Evolutionary conservation across 257 asterid species (phyloP).

Genomic region (Fraxinus americana): DNA sequence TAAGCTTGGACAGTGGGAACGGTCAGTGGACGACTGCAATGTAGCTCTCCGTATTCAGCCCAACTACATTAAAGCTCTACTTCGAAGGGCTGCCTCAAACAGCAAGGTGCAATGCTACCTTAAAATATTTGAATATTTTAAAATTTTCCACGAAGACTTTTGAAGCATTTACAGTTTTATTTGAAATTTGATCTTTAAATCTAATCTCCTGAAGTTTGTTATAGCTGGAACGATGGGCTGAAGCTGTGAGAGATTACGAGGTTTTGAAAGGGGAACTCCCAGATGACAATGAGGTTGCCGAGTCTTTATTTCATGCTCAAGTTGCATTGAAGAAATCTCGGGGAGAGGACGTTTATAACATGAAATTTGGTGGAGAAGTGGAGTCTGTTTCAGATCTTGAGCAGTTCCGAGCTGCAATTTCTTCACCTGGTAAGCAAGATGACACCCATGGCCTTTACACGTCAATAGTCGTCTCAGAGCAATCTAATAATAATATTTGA

Average conservation of each 20-base stretch:
- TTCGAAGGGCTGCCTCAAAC: constrained; percentile 85
- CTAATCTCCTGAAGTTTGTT: constrained; percentile 15
- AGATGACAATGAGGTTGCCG: constrained; percentile 71
- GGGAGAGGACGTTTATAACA: constrained; percentile 75
- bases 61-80: constrained; percentile 77
- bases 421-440: constrained; percentile 61
- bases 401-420: constrained; percentile 77
- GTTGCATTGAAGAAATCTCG: constrained; percentile 69
- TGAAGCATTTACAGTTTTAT: neutral
- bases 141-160: neutral
- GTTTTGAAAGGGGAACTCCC: constrained; percentile 70
- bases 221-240: constrained; percentile 87
- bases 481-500: constrained; percentile 26
- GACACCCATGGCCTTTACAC: neutral
- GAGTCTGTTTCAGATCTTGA: constrained; percentile 67
- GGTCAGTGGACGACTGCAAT: constrained; percentile 76
- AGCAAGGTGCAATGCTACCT: constrained; percentile 36
- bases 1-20: constrained; percentile 82
- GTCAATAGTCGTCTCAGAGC: neutral
- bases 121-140: neutral
- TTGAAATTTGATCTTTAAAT: neutral
- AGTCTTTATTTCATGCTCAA: constrained; percentile 73
- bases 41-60: constrained; percentile 83
- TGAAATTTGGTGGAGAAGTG: constrained; percentile 85
- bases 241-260: constrained; percentile 89